Base-by-base conservation (phyloP, 805 yeast genomes). In the Scheffersomyces coipomensis region DNA sequence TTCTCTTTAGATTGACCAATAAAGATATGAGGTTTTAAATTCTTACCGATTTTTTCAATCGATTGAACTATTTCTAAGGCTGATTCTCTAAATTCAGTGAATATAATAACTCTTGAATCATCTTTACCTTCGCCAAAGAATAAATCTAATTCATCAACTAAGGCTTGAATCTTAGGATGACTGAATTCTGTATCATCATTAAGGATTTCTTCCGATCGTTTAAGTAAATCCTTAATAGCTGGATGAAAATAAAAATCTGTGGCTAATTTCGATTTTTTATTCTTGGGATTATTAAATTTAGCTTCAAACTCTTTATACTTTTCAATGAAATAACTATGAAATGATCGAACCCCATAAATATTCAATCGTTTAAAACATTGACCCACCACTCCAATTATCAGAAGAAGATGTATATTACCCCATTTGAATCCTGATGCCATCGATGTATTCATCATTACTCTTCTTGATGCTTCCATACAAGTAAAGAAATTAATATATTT, bases 1-100 rank as follows among this genome's bases (percentile, higher is more conserved):
- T 79, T 81, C 39, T 81, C 90, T 44, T 76, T 78, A 0, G 96
- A 76, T 56, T 93, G 99, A 0, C 99, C 99, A 46, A 93, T 88
- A 56, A 93, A 93, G 18, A 91, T 79, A 56, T 88, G 96, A 0
- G 98, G 87, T 35, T 76, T 75, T 17, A 78, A 62, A 16, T 39
- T 29, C 7, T 30, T 34, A 2, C 42, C 34, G 13, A 45, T 33
- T 3, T 39, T 60, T 46, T 84, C 91, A 34, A 81, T 62, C 38
- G 73, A 75, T 46, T 79, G 81, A 1, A 87, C 88, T 33, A 93
- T 84, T 46, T 90, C 97, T 29, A 87, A 64, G 0, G 98, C 99
- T 4, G 96, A 84, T 46, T 88, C 95, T 56, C 99, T 75, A 43
- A 79, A 76, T 56, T 90, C 96, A 0, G 96, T 85, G 59, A 93